Base-by-base conservation (phyloP, 208 protist species). In the Phytomonas sp. region DNA sequence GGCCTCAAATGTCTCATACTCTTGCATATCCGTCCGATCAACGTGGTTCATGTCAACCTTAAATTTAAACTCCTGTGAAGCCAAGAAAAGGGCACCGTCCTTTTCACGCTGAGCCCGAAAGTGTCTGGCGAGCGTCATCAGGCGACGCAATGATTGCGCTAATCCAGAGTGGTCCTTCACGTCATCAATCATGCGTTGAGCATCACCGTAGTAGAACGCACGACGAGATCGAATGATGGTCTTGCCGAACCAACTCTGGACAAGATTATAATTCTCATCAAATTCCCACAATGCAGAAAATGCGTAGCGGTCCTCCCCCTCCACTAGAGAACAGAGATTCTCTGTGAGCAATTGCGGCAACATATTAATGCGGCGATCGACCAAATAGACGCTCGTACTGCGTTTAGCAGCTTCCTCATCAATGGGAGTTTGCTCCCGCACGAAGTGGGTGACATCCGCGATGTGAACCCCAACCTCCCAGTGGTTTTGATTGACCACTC, bases 391-490 rank as follows among this genome's bases (percentile, higher is more conserved):
- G 37, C 96, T 98, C 0, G 97, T 99, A 62, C 91, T 91, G 52
- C 98, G 83, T 65, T 97, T 94, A 0, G 78, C 71, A 1, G 98
- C 94, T 74, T 99, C 97, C 30, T 91, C 77, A 74, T 99, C 98
- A 70, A 99, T 89, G 8, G 91, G 60, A 1, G 94, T 92, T 30
- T 86, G 80, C 66, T 98, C 92, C 26, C 84, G 75, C 7, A 99
- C 75, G 83, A 99, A 99, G 81, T 98, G 83, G 4, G 96, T 91
- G 0, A 99, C 98, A 77, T 99, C 98, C 16, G 98, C 98, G 74
- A 99, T 99, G 79, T 99, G 97, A 63, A 99, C 97, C 63, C 97
- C 97, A 29, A 99, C 86, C 74, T 98, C 89, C 33, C 97, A 64
- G 74, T 96, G 83, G 45, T 90, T 91, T 56, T 84, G 81, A 59